phyloP scores from a whole-genome alignment of 1,139 yeast genomes.

The Scheffersomyces illinoinensis region DNA sequence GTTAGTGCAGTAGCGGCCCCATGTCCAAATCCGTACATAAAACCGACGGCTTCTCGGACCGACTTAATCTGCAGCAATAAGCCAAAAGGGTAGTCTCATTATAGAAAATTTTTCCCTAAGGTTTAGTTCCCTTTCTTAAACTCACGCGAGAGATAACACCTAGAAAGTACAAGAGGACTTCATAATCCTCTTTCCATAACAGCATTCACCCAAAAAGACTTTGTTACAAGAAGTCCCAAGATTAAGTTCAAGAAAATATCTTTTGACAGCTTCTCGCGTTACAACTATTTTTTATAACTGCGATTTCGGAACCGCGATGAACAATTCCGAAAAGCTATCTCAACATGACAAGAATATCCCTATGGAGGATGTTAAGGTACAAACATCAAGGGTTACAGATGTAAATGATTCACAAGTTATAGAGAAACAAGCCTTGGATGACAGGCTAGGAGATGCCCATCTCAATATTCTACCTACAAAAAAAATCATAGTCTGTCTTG shows the following conservation, averaged over 20 bases:
- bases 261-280: background rate
- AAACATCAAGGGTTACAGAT: background rate
- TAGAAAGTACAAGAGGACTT: background rate
- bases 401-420: background rate
- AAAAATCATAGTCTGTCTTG: constrained; percentile 25
- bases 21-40: background rate
- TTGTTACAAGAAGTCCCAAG: background rate
- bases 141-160: background rate
- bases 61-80: background rate
- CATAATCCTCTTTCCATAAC: background rate
- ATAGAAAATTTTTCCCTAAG: background rate
- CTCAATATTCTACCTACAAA: constrained; percentile 25
- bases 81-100: background rate
- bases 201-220: background rate
- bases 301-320: background rate
- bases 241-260: background rate
- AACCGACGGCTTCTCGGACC: background rate
- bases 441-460: constrained; percentile 30
- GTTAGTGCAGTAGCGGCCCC: background rate
- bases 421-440: constrained; percentile 4
- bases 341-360: background rate
- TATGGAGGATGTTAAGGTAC: background rate
- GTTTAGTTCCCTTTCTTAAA: background rate
- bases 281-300: background rate
- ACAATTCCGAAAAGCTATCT: background rate